phyloP scores from a whole-genome alignment of 441 rosid species.

The Croton setiger region DNA sequence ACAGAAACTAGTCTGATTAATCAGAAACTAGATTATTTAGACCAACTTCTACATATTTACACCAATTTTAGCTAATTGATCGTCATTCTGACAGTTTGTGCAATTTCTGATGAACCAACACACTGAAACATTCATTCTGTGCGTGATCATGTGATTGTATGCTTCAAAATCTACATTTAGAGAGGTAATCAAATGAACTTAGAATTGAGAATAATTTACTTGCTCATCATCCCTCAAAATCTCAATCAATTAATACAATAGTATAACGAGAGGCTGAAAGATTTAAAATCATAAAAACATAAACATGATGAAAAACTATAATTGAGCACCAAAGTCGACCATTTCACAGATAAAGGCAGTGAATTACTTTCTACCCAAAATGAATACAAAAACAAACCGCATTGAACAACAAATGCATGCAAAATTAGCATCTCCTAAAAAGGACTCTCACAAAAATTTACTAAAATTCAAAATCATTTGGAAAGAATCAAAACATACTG shows the following conservation, averaged over 20 bases:
- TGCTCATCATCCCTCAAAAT: neutral
- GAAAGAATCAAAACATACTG: slow-evolving; percentile 24
- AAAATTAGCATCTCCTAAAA: slow-evolving; percentile 4
- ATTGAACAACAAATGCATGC: slow-evolving; percentile 9
- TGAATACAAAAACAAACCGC: neutral
- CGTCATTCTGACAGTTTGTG: neutral
- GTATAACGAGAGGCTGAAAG: neutral
- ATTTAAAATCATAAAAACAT: neutral
- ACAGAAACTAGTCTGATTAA: too few relatives aligned
- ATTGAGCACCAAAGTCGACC: neutral
- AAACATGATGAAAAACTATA: neutral
- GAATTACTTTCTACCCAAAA: neutral
- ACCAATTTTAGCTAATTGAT: too few relatives aligned
- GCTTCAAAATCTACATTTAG: neutral
- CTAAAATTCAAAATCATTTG: neutral
- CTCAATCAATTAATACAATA: neutral
- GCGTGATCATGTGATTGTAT: neutral
- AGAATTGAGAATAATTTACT: neutral
- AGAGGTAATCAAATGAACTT: neutral
- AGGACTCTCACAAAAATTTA: neutral
- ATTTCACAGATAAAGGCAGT: neutral
- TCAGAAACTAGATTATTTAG: too few relatives aligned
- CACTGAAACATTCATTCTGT: too few relatives aligned
- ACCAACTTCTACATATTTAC: too few relatives aligned
- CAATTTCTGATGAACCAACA: too few relatives aligned